Evolutionary conservation across 768 basidiomycete genomes (phyloP).

Genomic region (Hericium rajendrae): DNA sequence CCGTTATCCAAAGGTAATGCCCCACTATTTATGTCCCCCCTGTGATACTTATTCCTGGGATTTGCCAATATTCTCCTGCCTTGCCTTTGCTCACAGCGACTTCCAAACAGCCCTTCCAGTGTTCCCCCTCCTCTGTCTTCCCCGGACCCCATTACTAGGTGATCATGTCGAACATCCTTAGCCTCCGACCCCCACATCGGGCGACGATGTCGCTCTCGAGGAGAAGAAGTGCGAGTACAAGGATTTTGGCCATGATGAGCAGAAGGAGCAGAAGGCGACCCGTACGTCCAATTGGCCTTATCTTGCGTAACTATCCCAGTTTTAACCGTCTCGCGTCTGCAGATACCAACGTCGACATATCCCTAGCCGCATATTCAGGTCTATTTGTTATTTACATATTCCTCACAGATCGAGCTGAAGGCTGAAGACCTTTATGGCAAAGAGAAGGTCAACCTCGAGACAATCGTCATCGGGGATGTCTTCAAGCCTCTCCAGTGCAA

Average conservation of each 20-base stretch:
- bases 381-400: neutral
- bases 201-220: constrained; percentile 15
- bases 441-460: constrained; percentile 98
- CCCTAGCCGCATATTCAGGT: constrained; percentile 32
- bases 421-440: constrained; percentile 95
- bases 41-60: too few species aligned
- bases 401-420: constrained; percentile 65
- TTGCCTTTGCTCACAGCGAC: too few species aligned
- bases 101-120: too few species aligned
- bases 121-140: too few species aligned
- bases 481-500: constrained; percentile 91
- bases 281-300: constrained; percentile 36
- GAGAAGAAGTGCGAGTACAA: constrained; percentile 79
- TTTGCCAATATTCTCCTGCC: too few species aligned
- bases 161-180: too few species aligned
- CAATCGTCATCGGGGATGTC: constrained; percentile 92
- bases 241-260: constrained; percentile 73
- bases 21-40: too few species aligned
- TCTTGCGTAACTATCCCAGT: constrained; percentile 8
- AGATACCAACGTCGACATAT: constrained; percentile 89
- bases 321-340: constrained; percentile 4
- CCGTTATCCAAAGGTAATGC: too few species aligned
- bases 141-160: too few species aligned
- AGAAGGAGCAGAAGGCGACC: constrained; percentile 49
- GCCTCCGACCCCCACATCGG: constrained; percentile 22